phyloP scores from a whole-genome alignment of 768 basidiomycete genomes.

The Heimioporus sp. region DNA sequence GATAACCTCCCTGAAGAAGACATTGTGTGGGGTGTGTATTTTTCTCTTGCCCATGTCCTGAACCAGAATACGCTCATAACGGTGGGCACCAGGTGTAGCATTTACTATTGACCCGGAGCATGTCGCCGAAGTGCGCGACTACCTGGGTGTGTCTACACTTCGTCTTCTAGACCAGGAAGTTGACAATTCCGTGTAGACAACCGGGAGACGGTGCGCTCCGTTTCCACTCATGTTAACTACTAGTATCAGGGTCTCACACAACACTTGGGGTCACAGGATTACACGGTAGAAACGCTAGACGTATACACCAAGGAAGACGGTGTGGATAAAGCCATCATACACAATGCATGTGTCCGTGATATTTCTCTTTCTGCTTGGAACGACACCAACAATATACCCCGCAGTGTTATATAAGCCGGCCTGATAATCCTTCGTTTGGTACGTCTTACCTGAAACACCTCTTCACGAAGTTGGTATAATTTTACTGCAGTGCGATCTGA shows the following conservation, averaged over 20 bases:
- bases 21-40: slow-evolving; percentile 61
- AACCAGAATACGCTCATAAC: background rate
- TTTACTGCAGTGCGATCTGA: slow-evolving; percentile 70
- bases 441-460: slow-evolving; percentile 14
- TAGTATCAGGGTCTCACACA: background rate
- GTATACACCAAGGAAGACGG: slow-evolving; percentile 59
- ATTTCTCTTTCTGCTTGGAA: background rate
- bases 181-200: slow-evolving; percentile 57
- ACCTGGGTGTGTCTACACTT: slow-evolving; percentile 59
- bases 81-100: slow-evolving; percentile 56
- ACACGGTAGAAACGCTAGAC: slow-evolving; percentile 77
- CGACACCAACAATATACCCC: background rate
- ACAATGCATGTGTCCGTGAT: slow-evolving; percentile 36
- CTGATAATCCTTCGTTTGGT: slow-evolving; percentile 90
- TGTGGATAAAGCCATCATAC: slow-evolving; percentile 53
- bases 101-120: slow-evolving; percentile 83
- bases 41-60: background rate
- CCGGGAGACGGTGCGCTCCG: slow-evolving; percentile 69
- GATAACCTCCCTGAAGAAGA: slow-evolving; percentile 34
- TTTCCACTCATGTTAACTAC: background rate
- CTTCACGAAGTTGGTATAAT: background rate
- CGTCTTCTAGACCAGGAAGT: background rate
- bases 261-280: slow-evolving; percentile 65
- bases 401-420: slow-evolving; percentile 84
- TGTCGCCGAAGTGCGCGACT: slow-evolving; percentile 74